A percentile compares a stretch with the other conserved stretches of the same genome.
These are phyloP conservation scores for Thoreauomyces humboldtii DNA, from an alignment of 192 early-diverging fungal genomes.

Conservation along the genomic window DNA sequence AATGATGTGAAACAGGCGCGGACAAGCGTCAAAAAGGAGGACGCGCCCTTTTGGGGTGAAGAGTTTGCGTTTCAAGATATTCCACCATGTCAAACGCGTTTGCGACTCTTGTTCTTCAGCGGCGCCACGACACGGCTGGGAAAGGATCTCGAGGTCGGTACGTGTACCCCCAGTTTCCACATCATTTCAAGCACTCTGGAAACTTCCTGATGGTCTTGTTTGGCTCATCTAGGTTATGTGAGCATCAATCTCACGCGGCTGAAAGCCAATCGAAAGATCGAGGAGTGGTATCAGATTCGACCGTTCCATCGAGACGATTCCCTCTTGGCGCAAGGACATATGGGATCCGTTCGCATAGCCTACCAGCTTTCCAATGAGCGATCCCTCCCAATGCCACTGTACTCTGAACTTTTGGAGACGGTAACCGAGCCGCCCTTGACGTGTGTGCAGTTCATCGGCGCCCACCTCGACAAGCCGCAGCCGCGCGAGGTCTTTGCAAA, in stretches of 20 bases:
- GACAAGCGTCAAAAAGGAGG: slow-evolving; percentile 32
- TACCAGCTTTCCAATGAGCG: slow-evolving; percentile 33
- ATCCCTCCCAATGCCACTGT: slow-evolving; percentile 35
- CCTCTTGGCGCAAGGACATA: not conserved
- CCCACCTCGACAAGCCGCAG: slow-evolving; percentile 17
- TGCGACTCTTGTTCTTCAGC: slow-evolving; percentile 32
- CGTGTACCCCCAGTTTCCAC: too few relatives aligned
- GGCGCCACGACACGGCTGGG: slow-evolving; percentile 17
- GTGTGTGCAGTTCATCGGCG: slow-evolving; percentile 30
- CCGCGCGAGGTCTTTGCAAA: slow-evolving; percentile 44
- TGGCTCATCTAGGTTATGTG: slow-evolving; percentile 7
- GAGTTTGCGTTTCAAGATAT: slow-evolving; percentile 40
- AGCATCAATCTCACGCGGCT: slow-evolving; percentile 20
- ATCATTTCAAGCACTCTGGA: too few relatives aligned
- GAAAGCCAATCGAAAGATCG: not conserved
- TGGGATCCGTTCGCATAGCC: slow-evolving; percentile 26
- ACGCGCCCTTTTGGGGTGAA: slow-evolving; percentile 50
- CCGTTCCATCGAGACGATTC: slow-evolving; percentile 10
- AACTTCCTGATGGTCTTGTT: not conserved
- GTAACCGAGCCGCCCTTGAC: slow-evolving; percentile 39
- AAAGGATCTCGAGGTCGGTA: slow-evolving; percentile 32
- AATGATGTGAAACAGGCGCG: slow-evolving; percentile 46
- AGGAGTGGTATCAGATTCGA: slow-evolving; percentile 28
- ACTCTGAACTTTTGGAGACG: slow-evolving; percentile 27
- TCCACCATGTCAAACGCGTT: slow-evolving; percentile 28